Base-by-base conservation (phyloP, 352 stramenopile genomes). In the Blastocystis sp. region DNA sequence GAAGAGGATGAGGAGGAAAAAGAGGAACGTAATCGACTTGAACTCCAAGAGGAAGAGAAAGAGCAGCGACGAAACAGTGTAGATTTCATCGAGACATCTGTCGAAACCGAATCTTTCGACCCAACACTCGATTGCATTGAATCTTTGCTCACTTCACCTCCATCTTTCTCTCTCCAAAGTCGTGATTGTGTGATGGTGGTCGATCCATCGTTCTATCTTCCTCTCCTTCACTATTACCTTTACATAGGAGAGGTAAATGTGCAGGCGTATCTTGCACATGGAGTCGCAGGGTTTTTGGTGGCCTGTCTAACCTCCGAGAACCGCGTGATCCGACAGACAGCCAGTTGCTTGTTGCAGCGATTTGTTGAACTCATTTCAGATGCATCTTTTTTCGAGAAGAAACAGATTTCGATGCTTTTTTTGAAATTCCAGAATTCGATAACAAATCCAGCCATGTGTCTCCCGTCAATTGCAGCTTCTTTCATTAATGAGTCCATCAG, bases 361-460 rank as follows among this genome's bases (percentile, higher is more conserved):
- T 13, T 89, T 18, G 68, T 47, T 41, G 78, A 89, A 34, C 11
- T 89, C 6, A 30, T 89, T 47, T n/a, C 30, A 18, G 66, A 89
- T 41, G 55, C 78, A 18, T 65, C 63, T 54, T 89, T 89, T 62
- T 55, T 64, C 53, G 78, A 89, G 66, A n/a, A 69, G 41, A 56
- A 56, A 20, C 73, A 89, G 53, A 76, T 89, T 34, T 11, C 34
- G 8, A n/a, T 89, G 16, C 34, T 89, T 2, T 37, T 89, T n/a
- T 47, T 69, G 43, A 79, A 76, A 26, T 56, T 89, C 39, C 78
- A 79, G 43, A 89, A 89, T 43, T 76, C 53, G 39, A 79, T 89
- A n/a, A 24, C 9, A 13, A 62, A 43, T 55, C 78, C 78, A 3
- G 37, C 78, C n/a, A 9, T 69, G 2, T 62, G 63, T 43, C n/a